These are phyloP conservation scores for Guillardia theta DNA, from an alignment of 78 protist species.

Conservation along the genomic window DNA sequence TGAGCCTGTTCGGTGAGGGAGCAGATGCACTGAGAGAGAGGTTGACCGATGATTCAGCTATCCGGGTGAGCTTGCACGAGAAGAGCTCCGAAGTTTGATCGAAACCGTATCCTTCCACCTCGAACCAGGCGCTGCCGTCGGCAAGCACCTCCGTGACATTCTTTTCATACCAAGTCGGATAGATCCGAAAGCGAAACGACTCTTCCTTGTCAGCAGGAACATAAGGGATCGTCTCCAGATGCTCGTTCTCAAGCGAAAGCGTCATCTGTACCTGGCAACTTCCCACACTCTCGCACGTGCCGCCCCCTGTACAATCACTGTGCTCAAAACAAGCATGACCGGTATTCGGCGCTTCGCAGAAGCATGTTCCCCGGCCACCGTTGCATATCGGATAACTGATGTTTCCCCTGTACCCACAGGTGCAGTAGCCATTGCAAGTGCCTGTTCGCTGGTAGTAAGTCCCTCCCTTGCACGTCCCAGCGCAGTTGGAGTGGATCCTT, in stretches of 20 bases:
- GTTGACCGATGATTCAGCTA: too few relatives aligned
- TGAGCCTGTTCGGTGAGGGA: too few relatives aligned
- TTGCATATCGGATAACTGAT: neutral
- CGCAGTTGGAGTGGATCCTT: neutral
- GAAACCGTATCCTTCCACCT: too few relatives aligned
- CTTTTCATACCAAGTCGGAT: neutral
- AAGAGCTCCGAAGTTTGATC: too few relatives aligned
- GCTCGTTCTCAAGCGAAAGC: neutral
- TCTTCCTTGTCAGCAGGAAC: too few relatives aligned
- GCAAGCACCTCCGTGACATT: too few relatives aligned
- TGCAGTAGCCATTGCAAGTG: neutral
- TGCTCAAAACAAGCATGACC: neutral
- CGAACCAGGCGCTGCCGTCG: too few relatives aligned
- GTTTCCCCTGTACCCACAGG: neutral
- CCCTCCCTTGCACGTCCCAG: neutral
- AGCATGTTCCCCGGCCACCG: neutral
- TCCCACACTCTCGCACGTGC: neutral
- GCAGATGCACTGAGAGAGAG: too few relatives aligned
- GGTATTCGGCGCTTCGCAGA: neutral
- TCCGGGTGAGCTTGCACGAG: too few relatives aligned
- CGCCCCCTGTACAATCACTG: neutral
- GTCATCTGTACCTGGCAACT: neutral
- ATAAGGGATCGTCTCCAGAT: too few relatives aligned
- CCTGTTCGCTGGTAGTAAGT: neutral
- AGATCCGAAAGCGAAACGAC: too few relatives aligned